These are phyloP conservation scores for Eucalyptus grandis DNA, from an alignment of 345 rosid species.

Conservation along the genomic window DNA sequence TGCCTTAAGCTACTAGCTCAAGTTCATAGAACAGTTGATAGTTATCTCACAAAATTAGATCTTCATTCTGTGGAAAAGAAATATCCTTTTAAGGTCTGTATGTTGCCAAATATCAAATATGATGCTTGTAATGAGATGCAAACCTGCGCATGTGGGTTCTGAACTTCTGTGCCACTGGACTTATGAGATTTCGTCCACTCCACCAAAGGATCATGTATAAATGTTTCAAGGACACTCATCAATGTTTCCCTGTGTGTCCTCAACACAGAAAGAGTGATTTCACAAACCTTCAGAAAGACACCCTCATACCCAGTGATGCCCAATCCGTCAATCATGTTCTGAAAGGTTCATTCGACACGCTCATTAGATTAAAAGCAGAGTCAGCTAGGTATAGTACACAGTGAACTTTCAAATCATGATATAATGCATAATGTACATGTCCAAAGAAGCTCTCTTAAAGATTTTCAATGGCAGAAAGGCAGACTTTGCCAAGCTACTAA, in stretches of 20 bases:
- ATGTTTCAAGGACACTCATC: slow-evolving; percentile 96
- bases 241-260: slow-evolving; percentile 88
- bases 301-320: slow-evolving; percentile 98
- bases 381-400: neutral
- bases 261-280: slow-evolving; percentile 82
- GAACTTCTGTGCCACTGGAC: slow-evolving; percentile 96
- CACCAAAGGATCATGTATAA: slow-evolving; percentile 98
- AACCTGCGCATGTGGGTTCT: slow-evolving; percentile 98
- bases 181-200: slow-evolving; percentile 98
- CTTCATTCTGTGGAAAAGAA: neutral
- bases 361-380: neutral
- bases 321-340: slow-evolving; percentile 98
- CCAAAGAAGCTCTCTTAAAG: neutral
- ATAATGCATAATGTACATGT: neutral
- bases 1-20: neutral
- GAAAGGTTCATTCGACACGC: slow-evolving; percentile 2
- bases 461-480: neutral
- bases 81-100: neutral
- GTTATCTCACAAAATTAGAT: neutral
- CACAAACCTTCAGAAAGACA: slow-evolving; percentile 69
- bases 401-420: neutral
- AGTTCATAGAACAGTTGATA: neutral
- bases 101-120: neutral
- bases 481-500: neutral
- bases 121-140: neutral